Evolutionary conservation across 1,139 yeast species (phyloP).

Genomic region (Zygosaccharomyces sapae): DNA sequence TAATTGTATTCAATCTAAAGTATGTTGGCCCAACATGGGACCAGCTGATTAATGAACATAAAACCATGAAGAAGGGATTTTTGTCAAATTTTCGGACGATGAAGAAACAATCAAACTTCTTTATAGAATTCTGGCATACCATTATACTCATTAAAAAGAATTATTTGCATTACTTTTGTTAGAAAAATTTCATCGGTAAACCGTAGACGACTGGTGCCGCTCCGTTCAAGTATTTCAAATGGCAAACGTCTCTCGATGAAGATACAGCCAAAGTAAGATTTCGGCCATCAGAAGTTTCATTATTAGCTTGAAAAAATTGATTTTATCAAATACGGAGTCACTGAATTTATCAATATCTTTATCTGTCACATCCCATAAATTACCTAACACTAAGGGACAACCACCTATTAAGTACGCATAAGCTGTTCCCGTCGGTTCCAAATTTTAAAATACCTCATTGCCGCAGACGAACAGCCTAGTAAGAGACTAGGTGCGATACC

Average conservation of each 20-base stretch:
- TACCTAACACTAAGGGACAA: conserved; percentile 76
- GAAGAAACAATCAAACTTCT: conserved; percentile 14
- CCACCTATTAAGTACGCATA: conserved; percentile 75
- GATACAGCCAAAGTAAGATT: conserved; percentile 44
- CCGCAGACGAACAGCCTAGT: conserved; percentile 91
- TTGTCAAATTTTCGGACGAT: conserved; percentile 12
- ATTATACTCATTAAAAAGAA: conserved; percentile 2
- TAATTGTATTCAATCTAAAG: conserved; percentile 10
- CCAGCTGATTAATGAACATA: conserved; percentile 2
- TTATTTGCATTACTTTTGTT: too few relatives aligned
- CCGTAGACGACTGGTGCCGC: conserved; percentile 83
- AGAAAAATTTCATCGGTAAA: conserved; percentile 44
- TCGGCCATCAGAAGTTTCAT: conserved; percentile 7
- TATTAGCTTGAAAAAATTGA: conserved; percentile 50
- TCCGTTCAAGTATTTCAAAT: conserved; percentile 64
- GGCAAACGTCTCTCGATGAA: conserved; percentile 58
- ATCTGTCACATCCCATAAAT: conserved; percentile 96
- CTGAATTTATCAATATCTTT: conserved; percentile 86
- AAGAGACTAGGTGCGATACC: conserved; percentile 65
- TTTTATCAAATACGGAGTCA: conserved; percentile 49
- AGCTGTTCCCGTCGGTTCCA: conserved; percentile 74
- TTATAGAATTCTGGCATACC: conserved; percentile 15
- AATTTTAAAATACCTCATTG: conserved; percentile 54
- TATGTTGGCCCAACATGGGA: conserved; percentile 5
- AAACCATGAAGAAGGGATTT: conserved; percentile 16